Conservation (phyloP, 768 basidiomycete species). For the Baorangia bicolor region DNA sequence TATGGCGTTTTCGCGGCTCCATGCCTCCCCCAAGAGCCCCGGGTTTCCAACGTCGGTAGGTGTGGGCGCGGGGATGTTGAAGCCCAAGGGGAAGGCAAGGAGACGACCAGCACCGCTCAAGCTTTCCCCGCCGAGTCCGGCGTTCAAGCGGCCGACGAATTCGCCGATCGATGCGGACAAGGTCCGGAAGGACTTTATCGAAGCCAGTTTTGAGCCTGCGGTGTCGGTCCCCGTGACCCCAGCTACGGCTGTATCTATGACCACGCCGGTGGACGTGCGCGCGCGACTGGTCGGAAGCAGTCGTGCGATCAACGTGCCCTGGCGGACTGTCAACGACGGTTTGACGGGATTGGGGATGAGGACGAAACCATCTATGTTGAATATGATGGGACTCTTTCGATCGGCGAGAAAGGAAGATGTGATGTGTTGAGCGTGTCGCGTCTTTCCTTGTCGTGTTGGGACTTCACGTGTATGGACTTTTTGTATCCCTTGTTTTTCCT, state of each 20-base stretch:
- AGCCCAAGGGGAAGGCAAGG: slow-evolving; percentile 32
- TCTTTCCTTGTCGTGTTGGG: background rate
- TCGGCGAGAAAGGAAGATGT: slow-evolving; percentile 23
- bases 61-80: background rate
- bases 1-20: slow-evolving; percentile 25
- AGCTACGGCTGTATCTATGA: background rate
- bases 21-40: slow-evolving; percentile 13
- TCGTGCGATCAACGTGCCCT: slow-evolving; percentile 6
- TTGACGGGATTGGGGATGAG: slow-evolving; percentile 13
- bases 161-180: slow-evolving; percentile 36
- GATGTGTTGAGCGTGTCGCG: background rate
- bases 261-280: background rate
- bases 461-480: background rate
- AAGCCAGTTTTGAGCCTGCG: slow-evolving; percentile 42
- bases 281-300: background rate
- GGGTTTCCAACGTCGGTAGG: slow-evolving; percentile 11
- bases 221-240: slow-evolving; percentile 1
- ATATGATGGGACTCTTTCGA: slow-evolving; percentile 34
- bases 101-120: slow-evolving; percentile 45
- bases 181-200: slow-evolving; percentile 42
- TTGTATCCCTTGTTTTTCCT: background rate
- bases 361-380: slow-evolving; percentile 25
- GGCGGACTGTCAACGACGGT: slow-evolving; percentile 6
- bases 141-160: slow-evolving; percentile 34
- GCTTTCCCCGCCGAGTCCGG: slow-evolving; percentile 34